Conservation (phyloP, 768 basidiomycete species). For the Boletus subparvulus region DNA sequence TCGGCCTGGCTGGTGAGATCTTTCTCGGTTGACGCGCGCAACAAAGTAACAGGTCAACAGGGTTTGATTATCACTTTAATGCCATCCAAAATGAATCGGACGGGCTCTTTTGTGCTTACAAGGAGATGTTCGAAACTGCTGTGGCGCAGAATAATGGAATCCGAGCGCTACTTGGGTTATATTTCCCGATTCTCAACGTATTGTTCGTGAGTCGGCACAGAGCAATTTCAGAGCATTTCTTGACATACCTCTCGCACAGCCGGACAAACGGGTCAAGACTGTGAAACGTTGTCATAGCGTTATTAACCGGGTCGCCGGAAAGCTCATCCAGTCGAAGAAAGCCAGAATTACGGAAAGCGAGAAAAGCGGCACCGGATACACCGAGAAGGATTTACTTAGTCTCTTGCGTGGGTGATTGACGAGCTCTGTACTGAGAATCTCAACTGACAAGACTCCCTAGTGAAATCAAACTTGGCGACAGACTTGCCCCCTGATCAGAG, state of each 20-base stretch:
- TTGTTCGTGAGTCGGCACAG: constrained; percentile 51
- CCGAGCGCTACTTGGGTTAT: constrained; percentile 51
- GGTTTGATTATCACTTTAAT: constrained; percentile 85
- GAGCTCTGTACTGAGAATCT: neutral
- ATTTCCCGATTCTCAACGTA: constrained; percentile 53
- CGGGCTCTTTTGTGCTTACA: constrained; percentile 75
- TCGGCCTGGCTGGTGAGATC: constrained; percentile 78
- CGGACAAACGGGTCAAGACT: constrained; percentile 48
- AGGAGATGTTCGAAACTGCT: constrained; percentile 79
- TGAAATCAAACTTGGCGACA: constrained; percentile 76
- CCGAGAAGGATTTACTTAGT: constrained; percentile 75
- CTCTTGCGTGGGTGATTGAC: constrained; percentile 58
- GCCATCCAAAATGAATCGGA: constrained; percentile 79
- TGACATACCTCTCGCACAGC: constrained; percentile 38
- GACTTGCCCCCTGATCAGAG: constrained; percentile 68
- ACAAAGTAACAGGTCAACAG: constrained; percentile 36
- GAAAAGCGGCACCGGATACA: constrained; percentile 47
- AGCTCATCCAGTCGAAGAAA: constrained; percentile 79
- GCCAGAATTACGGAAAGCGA: constrained; percentile 62
- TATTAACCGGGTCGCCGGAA: constrained; percentile 70
- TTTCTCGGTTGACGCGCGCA: neutral
- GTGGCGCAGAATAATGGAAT: constrained; percentile 54
- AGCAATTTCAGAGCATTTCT: neutral
- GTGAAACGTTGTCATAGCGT: constrained; percentile 57
- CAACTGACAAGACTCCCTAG: constrained; percentile 39